phyloP scores from a whole-genome alignment of 345 rosid species.

The Gossypium longicalyx region DNA sequence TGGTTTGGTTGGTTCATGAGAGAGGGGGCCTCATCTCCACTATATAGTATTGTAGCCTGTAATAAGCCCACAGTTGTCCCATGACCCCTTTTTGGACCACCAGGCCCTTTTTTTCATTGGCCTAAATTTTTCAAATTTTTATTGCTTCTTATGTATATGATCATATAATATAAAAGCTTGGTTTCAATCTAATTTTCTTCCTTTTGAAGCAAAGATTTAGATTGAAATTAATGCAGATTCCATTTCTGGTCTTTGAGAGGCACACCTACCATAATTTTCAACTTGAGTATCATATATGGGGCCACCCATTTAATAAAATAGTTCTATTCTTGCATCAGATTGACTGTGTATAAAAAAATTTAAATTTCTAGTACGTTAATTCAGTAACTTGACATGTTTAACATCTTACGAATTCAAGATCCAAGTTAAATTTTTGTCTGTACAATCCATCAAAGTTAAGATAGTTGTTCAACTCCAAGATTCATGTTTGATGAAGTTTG shows the following conservation, averaged over 20 bases:
- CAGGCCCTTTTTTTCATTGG: neutral
- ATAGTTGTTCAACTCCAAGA: neutral
- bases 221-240: neutral
- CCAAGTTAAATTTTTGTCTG: neutral
- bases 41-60: neutral
- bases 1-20: neutral
- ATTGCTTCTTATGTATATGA: neutral
- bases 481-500: neutral
- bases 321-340: neutral
- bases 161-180: neutral
- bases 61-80: neutral
- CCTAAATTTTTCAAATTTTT: neutral
- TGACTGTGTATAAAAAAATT: too few species aligned
- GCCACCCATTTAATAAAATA: neutral
- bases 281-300: neutral
- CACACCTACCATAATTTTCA: neutral
- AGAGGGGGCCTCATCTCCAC: slow-evolving; percentile 8
- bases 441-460: neutral
- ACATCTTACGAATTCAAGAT: neutral
- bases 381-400: neutral
- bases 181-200: neutral
- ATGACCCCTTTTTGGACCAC: slow-evolving; percentile 1
- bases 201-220: neutral
- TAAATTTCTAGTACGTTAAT: neutral
- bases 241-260: neutral